A percentile compares a stretch with the other conserved stretches of the same genome.
These are phyloP conservation scores for Aspergillus spinulosporus DNA, from an alignment of 2,329 filamentous ascomycete species.

Conservation along the genomic window DNA sequence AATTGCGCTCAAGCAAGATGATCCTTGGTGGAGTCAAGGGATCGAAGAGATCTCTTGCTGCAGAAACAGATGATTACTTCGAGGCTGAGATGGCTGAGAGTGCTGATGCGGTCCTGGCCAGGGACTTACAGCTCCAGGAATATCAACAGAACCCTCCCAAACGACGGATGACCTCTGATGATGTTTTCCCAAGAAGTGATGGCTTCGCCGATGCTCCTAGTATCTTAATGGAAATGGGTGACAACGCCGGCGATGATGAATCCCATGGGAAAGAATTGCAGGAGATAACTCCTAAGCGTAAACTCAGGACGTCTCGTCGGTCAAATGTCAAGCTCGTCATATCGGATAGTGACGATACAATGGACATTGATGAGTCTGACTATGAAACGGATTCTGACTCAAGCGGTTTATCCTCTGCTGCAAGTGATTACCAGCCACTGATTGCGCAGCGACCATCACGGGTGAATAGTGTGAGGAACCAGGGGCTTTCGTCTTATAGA, in stretches of 20 bases:
- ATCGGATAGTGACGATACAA: conserved; percentile 18
- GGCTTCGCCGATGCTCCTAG: conserved; percentile 27
- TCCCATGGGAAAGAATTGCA: conserved; percentile 20
- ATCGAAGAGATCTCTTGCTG: conserved; percentile 48
- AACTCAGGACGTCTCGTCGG: conserved; percentile 16
- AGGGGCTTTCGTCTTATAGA: conserved; percentile 2
- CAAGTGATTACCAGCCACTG: conserved; percentile 25
- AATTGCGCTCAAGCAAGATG: conserved; percentile 53
- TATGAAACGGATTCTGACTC: conserved; percentile 12
- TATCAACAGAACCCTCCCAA: conserved; percentile 42
- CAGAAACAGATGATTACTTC: conserved; percentile 42
- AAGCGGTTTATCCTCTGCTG: conserved; percentile 9
- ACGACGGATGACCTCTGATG: conserved; percentile 34
- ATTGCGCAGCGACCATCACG: conserved; percentile 8
- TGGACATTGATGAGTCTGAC: conserved; percentile 11
- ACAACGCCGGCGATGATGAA: conserved; percentile 3
- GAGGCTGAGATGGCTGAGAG: conserved; percentile 29
- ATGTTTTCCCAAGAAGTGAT: conserved; percentile 21
- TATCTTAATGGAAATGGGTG: conserved; percentile 13
- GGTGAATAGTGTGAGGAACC: conserved; percentile 1
- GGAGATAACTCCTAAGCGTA: conserved; percentile 20
- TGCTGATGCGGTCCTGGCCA: conserved; percentile 55
- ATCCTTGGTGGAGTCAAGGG: conserved; percentile 29
- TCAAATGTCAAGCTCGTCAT: conserved; percentile 15
- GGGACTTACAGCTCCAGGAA: conserved; percentile 58